Base-by-base conservation (phyloP, 2,329 filamentous ascomycete genomes). In the Fusarium gaditjirri region DNA sequence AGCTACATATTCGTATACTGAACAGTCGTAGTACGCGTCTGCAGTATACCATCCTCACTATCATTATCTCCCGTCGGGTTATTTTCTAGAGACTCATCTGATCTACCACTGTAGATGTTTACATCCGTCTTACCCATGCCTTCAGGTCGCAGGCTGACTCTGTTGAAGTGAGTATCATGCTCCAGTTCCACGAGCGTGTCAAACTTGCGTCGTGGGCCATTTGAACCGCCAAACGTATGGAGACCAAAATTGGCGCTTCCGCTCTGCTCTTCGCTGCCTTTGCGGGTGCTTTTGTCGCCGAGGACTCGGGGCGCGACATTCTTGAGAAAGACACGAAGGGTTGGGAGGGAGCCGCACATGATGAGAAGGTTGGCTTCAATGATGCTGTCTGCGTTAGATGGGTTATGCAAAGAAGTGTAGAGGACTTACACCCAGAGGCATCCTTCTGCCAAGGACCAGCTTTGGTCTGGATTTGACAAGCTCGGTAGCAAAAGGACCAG, bases 151-250 rank as follows among this genome's bases (percentile, higher is more conserved):
- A 66, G 25, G 16, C 38, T 66, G 1, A 13, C 31, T 14, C 61
- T 59, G 8, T 65, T 65, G 8, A 66, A 66, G 42, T 39, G 61
- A 3, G 39, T 17, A 27, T 66, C 61, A 14, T 59, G 61, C 3
- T 66, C 63, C 23, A 66, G 11, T 17, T 66, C 61, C 7, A 66
- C 61, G 6, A 66, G 52, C 3, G 63, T 66, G 7, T 66, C 63
- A 25, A 66, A 66, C 16, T 17, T 66, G 6, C 63, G 63, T 6
- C 63, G 61, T 0, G 63, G 63, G 0, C 61, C 63, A 25, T 66
- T 66, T 1, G 63, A 66, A 8, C 63, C 63, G 1, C 63, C 63
- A 19, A 66, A 66, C 0, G 63, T 66, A 9, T 29, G 63, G 10
- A 66, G 21, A 0, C 63, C 63, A 19, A 29, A 66, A 2, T 46